A percentile compares a stretch with the other conserved stretches of the same genome.
Evolutionary conservation across 768 basidiomycete species (phyloP).

Genomic region (Coprinellus micaceus): DNA sequence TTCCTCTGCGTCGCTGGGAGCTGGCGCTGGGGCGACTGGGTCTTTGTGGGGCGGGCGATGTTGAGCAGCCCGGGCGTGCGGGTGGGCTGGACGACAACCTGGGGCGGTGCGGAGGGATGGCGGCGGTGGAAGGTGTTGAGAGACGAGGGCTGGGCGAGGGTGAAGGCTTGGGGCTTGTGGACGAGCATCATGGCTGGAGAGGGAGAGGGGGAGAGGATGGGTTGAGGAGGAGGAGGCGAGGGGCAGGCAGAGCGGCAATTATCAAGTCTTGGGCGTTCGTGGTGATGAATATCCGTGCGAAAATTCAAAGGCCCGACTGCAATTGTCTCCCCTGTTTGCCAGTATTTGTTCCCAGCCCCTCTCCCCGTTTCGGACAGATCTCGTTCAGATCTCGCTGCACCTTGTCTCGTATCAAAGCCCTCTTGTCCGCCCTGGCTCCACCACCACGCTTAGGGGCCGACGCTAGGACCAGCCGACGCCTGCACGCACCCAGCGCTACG

Average conservation of each 20-base stretch:
- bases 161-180: slow-evolving; percentile 39
- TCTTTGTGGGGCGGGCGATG: slow-evolving; percentile 54
- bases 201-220: slow-evolving; percentile 17
- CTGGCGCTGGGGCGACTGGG: slow-evolving; percentile 24
- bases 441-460: too few species aligned
- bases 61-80: slow-evolving; percentile 70
- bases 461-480: too few species aligned
- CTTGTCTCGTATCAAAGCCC: too few species aligned
- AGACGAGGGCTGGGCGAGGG: slow-evolving; percentile 24
- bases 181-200: slow-evolving; percentile 44
- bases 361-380: too few species aligned
- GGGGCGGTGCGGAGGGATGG: slow-evolving; percentile 66
- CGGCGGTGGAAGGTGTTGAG: slow-evolving; percentile 46
- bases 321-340: not conserved
- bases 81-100: slow-evolving; percentile 68
- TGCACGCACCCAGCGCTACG: too few species aligned
- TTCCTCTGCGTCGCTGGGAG: slow-evolving; percentile 21
- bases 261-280: not conserved
- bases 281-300: not conserved
- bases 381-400: too few species aligned
- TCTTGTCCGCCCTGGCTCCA: too few species aligned
- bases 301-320: not conserved
- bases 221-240: slow-evolving; percentile 18
- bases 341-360: too few species aligned
- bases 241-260: slow-evolving; percentile 18